A percentile compares a stretch with the other conserved stretches of the same genome.
These are phyloP conservation scores for Gloeostereum incarnatum DNA, from an alignment of 768 basidiomycete species.

Conservation along the genomic window DNA sequence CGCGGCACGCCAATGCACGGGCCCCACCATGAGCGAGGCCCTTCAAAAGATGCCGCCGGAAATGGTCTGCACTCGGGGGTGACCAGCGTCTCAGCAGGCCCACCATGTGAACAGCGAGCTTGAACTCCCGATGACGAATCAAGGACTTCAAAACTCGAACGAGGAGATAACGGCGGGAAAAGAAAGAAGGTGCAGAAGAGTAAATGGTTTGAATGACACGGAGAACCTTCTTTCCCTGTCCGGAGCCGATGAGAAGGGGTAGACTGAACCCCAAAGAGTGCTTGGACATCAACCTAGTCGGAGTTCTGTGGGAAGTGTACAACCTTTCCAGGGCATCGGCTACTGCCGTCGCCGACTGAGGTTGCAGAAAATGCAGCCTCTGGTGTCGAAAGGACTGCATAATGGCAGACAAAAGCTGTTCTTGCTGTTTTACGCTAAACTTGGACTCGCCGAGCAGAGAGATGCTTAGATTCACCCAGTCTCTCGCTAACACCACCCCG, in stretches of 20 bases:
- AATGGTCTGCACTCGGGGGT: slow-evolving; percentile 13
- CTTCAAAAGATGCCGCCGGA: slow-evolving; percentile 21
- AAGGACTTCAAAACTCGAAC: slow-evolving; percentile 31
- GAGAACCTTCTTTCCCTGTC: slow-evolving; percentile 24
- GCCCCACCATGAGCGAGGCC: slow-evolving; percentile 22
- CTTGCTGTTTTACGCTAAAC: slow-evolving; percentile 20
- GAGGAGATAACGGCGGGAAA: slow-evolving; percentile 26
- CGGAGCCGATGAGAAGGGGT: slow-evolving; percentile 25
- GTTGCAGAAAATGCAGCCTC: slow-evolving; percentile 18
- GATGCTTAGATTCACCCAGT: slow-evolving; percentile 12
- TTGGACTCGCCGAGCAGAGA: slow-evolving; percentile 21
- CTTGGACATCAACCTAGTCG: slow-evolving; percentile 19
- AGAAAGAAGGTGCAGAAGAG: slow-evolving; percentile 23
- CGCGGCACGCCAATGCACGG: slow-evolving; percentile 16
- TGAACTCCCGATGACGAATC: slow-evolving; percentile 28
- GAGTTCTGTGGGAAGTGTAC: slow-evolving; percentile 23
- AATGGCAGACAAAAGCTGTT: slow-evolving; percentile 27
- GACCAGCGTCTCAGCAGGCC: slow-evolving; percentile 11
- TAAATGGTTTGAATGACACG: slow-evolving; percentile 30
- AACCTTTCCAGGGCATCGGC: slow-evolving; percentile 23
- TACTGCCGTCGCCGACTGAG: slow-evolving; percentile 20
- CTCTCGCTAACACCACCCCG: slow-evolving; percentile 18
- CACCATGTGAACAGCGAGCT: slow-evolving; percentile 22
- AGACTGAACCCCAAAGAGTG: slow-evolving; percentile 41
- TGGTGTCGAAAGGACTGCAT: slow-evolving; percentile 26